These are phyloP conservation scores for Nissolia schottii DNA, from an alignment of 306 rosid genomes.

Conservation along the genomic window DNA sequence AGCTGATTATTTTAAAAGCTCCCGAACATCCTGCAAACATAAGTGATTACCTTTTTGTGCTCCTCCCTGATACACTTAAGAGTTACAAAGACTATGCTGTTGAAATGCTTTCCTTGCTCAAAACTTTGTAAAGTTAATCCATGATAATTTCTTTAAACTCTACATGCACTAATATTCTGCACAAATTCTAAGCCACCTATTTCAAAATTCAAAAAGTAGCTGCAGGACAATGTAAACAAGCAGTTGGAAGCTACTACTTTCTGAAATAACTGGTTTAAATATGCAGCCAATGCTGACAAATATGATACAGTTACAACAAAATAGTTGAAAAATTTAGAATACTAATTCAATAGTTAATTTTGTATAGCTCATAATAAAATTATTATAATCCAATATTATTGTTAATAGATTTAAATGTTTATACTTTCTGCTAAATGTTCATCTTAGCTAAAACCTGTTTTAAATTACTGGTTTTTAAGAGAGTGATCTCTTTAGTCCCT, in stretches of 20 bases:
- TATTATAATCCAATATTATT: too few relatives aligned
- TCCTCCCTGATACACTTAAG: neutral
- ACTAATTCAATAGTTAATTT: too few relatives aligned
- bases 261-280: neutral
- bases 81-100: neutral
- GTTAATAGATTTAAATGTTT: too few relatives aligned
- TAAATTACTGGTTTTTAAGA: too few relatives aligned
- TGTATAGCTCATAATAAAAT: too few relatives aligned
- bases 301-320: too few relatives aligned
- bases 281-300: neutral
- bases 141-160: neutral
- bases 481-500: too few relatives aligned
- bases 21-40: too few relatives aligned
- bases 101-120: neutral
- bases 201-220: neutral
- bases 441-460: too few relatives aligned
- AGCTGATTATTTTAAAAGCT: neutral
- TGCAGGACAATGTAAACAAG: neutral
- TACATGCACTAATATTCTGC: too few relatives aligned
- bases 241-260: neutral
- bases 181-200: neutral
- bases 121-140: neutral
- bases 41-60: neutral
- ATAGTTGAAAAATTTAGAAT: too few relatives aligned
- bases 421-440: too few relatives aligned